These are phyloP conservation scores for Coemansia sp. DNA, from an alignment of 192 early-diverging fungal genomes.

Conservation along the genomic window DNA sequence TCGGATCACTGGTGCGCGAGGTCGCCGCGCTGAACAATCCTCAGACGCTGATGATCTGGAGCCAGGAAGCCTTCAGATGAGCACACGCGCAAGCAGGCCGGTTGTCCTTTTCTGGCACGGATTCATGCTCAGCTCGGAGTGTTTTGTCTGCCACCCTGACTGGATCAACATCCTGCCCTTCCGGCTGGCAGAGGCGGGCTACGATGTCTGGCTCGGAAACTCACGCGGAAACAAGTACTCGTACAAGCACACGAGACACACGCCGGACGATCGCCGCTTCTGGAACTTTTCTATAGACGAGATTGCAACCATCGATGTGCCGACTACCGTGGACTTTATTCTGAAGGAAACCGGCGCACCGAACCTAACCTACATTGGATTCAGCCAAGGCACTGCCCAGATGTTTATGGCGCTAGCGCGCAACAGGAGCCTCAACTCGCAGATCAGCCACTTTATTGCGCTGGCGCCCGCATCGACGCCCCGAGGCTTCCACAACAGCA, in stretches of 20 bases:
- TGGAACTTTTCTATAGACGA: constrained; percentile 97
- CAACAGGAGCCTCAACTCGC: constrained; percentile 73
- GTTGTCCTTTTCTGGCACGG: constrained; percentile 95
- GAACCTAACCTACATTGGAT: constrained; percentile 92
- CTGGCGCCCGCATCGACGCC: constrained; percentile 90
- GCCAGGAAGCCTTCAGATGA: not conserved
- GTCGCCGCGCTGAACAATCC: not conserved
- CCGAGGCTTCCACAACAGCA: constrained; percentile 72
- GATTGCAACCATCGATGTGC: constrained; percentile 82
- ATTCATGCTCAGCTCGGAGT: constrained; percentile 89
- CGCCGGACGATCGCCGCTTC: constrained; percentile 67
- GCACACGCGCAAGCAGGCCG: constrained; percentile 54
- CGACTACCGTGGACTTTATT: constrained; percentile 85
- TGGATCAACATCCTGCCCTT: constrained; percentile 75
- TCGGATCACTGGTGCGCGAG: constrained; percentile 62
- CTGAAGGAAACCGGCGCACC: constrained; percentile 74
- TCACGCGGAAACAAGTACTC: constrained; percentile 93
- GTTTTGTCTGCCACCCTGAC: constrained; percentile 86
- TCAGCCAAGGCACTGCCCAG: constrained; percentile 91
- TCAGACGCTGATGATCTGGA: not conserved
- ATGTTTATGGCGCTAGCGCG: constrained; percentile 85
- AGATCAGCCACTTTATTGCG: constrained; percentile 86
- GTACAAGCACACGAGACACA: constrained; percentile 73
- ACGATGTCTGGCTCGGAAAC: constrained; percentile 97
- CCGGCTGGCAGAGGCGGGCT: constrained; percentile 81